These are phyloP conservation scores for Aphanomyces stellatus DNA, from an alignment of 352 stramenopile species.

Conservation along the genomic window DNA sequence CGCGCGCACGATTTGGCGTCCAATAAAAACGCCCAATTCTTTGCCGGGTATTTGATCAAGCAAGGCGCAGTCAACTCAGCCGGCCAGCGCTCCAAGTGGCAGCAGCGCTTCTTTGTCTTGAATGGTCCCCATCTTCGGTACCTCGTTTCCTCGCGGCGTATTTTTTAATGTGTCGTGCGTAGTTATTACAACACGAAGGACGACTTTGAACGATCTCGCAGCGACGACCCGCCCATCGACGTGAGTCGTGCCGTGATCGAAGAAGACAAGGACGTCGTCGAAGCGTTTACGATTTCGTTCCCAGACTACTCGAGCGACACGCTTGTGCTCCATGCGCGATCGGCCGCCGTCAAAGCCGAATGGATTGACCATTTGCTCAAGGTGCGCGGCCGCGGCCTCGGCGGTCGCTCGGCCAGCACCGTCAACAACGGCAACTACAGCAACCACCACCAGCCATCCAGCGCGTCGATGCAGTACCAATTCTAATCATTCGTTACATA, in stretches of 20 bases:
- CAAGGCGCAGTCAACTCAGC: slow-evolving; percentile 36
- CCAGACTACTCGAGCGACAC: slow-evolving; percentile 72
- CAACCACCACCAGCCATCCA: too few relatives aligned
- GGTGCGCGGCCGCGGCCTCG: not conserved
- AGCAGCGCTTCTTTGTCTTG: slow-evolving; percentile 82
- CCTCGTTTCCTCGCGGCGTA: not conserved
- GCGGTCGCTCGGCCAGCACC: not conserved
- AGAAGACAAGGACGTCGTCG: slow-evolving; percentile 63
- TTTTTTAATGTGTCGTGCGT: not conserved
- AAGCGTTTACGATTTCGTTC: slow-evolving; percentile 78
- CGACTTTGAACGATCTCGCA: slow-evolving; percentile 73
- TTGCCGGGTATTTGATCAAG: slow-evolving; percentile 81
- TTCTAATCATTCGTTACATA: slow-evolving; percentile 6
- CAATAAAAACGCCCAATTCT: slow-evolving; percentile 53
- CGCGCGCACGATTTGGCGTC: slow-evolving; percentile 75
- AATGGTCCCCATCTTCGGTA: slow-evolving; percentile 57
- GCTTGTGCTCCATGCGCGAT: slow-evolving; percentile 75
- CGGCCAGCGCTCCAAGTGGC: slow-evolving; percentile 56
- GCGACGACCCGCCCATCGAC: slow-evolving; percentile 75
- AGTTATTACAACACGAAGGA: slow-evolving; percentile 78
- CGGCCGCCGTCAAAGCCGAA: slow-evolving; percentile 59
- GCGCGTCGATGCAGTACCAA: not conserved
- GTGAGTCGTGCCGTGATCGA: slow-evolving; percentile 62
- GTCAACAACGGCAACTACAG: slow-evolving; percentile 3
- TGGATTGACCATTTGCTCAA: slow-evolving; percentile 67